Base-by-base conservation (phyloP, 1,139 yeast genomes). In the Suhomyces panamericanus region DNA sequence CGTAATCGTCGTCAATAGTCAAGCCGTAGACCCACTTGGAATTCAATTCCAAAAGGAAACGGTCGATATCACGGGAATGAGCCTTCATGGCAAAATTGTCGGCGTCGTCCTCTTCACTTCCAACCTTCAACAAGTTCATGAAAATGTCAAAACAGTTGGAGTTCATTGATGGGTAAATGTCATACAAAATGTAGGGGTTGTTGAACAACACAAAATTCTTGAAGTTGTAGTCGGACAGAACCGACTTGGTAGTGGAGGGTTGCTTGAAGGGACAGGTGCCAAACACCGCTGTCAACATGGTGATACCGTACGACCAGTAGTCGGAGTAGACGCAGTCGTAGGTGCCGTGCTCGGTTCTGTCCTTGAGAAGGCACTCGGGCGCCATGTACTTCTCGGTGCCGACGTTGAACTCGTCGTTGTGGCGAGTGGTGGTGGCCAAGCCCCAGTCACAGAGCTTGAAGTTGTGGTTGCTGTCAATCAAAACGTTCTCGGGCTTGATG, bases 341-440 rank as follows among this genome's bases (percentile, higher is more conserved):
- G n/a, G 55, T 49, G 29, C 56, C 55, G 28, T 57, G 58, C 20
- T 53, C 53, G 26, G 54, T 47, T 17, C 52, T 52, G 17, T 55
- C 56, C 20, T 40, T 44, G 28, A 51, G 40, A 39, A 62, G 66
- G 48, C 65, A 69, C 52, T 78, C 83, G 1, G 83, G 83, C 0
- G 83, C 80, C 81, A 78, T 77, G 54, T 77, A 78, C 56, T 76
- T 77, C 52, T 78, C 82, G 7, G 82, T 77, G 32, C 83, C 83
- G 35, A 78, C 78, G 51, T 74, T 70, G 55, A 74, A 77, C 48
- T 77, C 81, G 32, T 59, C 52, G 50, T 67, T 72, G 39, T 58
- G 55, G 36, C 69, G 51, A 15, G 53, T 51, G 40, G 61, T 60
- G 2, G 82, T 76, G 26, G 81, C 70, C 48, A 78, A 67, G 4